Evolutionary conservation across 129 eudicot genomes (phyloP), one percentile per base, ranked within the genome.

Genomic region (Artemisia tridentata): DNA sequence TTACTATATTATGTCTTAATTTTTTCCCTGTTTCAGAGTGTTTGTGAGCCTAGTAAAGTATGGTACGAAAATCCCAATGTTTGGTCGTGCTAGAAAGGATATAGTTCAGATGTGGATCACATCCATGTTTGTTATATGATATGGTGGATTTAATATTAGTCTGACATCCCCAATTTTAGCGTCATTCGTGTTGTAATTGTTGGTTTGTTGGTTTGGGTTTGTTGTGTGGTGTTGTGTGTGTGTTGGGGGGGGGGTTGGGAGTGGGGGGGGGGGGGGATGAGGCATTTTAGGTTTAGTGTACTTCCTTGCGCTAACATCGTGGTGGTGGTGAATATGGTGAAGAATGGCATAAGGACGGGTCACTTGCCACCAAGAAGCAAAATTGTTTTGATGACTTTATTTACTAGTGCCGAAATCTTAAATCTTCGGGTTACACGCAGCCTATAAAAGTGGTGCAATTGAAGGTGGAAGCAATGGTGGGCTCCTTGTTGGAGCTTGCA

Each of bases 391-490:
- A 95, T 77, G 99, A 95, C 78, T 95, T 95, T 66, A 84, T 90
- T 75, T 84, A n/a, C 96, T 80, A 79, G 91, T 50, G 90, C 89
- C 51, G 88, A 95, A 73, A 81, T 83, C 97, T 95, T 71, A 79
- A 90, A 54, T 85, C 96, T 78, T 80, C 80, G 38, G 97, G 97
- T 67, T 95, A 90, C 65, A 95, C 99, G 14, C 86, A 82, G 76
- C 88, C 99, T 10, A 77, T n/a, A 71, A 68, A 95, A 79, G 78
- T 75, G 90, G 69, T n/a, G 89, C 96, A 54, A 90, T 95, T 53
- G 99, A 95, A 86, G 99, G 99, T 49, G 99, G 99, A 76, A 95
- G 99, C 82, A 95, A 95, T 74, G 99, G 99, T 27, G 99, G 99
- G 7, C 86, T 90, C 59, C 96, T 95, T 77, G 69, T 95, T 25